Base-by-base conservation (phyloP, 192 early-diverging fungal species). In the Coemansia sp. region DNA sequence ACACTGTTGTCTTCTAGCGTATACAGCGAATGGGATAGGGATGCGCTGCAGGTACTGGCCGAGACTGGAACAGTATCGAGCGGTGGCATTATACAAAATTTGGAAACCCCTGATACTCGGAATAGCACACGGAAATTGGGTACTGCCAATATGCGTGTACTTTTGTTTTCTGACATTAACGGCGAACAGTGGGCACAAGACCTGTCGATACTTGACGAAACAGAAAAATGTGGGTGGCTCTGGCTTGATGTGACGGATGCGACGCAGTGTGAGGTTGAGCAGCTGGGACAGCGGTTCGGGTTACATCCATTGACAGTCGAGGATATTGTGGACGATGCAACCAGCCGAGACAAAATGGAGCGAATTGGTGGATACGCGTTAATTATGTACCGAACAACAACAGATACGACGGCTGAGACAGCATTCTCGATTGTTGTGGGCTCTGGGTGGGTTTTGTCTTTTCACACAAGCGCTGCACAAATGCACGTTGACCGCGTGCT, bases 271-370 rank as follows among this genome's bases (percentile, higher is more conserved):
- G 89, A 92, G 64, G 86, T 89, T 62, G 56, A 74, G n/a, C 63
- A 61, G 34, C 57, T 89, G 22, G 84, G 37, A 8, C 64, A 86
- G 74, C 73, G 85, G 12, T 91, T 95, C 53, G 83, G 80, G 19
- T 88, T 97, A 17, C 95, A 97, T 69, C 93, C 93, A 22, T 71
- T 97, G 31, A 95, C 95, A 1, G 84, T 86, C 12, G 94, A 98
- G 69, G 96, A 98, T 63, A 94, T 98, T 66, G 68, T 67, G 55
- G 89, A 87, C 15, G 83, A 91, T 56, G 88, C 51, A 8, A 36
- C 25, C 19, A 46, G 42, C 62, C 31, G 23, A 2, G 59, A 69
- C 49, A 73, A 73, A 37, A 42, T 56, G 48, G 66, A 78, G 26
- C 12, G 52, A 0, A 19, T 44, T 62, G 9, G 31, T 14, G 8